These are phyloP conservation scores for Hamigera avellanea DNA, from an alignment of 495 filamentous ascomycete species.

Conservation along the genomic window DNA sequence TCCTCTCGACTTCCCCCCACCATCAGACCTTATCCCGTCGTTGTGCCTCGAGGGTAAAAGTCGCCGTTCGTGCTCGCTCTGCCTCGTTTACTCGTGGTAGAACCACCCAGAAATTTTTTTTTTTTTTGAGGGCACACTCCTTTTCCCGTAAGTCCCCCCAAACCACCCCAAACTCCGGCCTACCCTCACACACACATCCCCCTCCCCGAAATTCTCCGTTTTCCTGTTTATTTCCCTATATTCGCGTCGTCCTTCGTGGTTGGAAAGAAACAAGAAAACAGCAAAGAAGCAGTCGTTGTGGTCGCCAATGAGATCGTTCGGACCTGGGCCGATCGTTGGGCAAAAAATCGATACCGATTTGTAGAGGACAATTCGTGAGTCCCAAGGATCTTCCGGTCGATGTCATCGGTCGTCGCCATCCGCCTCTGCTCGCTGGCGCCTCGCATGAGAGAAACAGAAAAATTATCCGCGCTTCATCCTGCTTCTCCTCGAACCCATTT, in stretches of 20 bases:
- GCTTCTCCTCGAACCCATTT: not conserved
- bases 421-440: constrained; percentile 4
- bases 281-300: too few relatives aligned
- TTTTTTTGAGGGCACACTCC: constrained; percentile 10
- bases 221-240: not conserved
- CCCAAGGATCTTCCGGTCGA: constrained; percentile 4
- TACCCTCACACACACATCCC: constrained; percentile 3
- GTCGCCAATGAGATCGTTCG: constrained; percentile 1
- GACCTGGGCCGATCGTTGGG: not conserved
- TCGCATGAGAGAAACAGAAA: not conserved
- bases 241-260: not conserved
- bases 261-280: too few relatives aligned
- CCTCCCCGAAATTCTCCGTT: constrained; percentile 1
- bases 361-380: constrained; percentile 4
- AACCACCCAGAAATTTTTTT: constrained; percentile 7
- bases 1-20: constrained; percentile 7
- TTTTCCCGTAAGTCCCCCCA: constrained; percentile 17
- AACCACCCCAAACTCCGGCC: constrained; percentile 3
- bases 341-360: constrained; percentile 7
- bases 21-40: constrained; percentile 10
- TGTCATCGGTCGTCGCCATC: constrained; percentile 10
- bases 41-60: constrained; percentile 12
- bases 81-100: constrained; percentile 34
- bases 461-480: not conserved
- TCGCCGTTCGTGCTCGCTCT: constrained; percentile 9